phyloP scores from a whole-genome alignment of 805 yeast species.

The Brettanomyces sp. region DNA sequence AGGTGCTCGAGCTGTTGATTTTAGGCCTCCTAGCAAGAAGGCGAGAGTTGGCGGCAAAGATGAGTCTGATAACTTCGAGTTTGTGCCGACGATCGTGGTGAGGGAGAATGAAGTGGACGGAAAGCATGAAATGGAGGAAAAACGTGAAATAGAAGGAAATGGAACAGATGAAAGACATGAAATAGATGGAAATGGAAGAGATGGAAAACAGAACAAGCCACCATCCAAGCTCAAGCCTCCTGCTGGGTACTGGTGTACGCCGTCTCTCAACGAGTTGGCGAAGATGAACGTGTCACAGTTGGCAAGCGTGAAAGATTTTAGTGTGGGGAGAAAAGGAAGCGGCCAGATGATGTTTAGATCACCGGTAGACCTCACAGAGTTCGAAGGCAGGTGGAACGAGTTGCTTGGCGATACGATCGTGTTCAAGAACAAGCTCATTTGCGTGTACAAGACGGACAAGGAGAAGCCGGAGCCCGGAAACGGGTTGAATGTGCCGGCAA shows the following conservation, averaged over 20 bases:
- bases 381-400: slow-evolving; percentile 32
- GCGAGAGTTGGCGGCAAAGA: background rate
- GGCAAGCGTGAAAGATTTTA: slow-evolving; percentile 48
- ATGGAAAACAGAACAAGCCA: background rate
- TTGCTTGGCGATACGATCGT: slow-evolving; percentile 34
- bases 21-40: slow-evolving; percentile 2
- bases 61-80: background rate
- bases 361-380: slow-evolving; percentile 60
- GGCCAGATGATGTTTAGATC: slow-evolving; percentile 59
- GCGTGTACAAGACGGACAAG: slow-evolving; percentile 50
- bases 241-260: slow-evolving; percentile 64
- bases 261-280: slow-evolving; percentile 43
- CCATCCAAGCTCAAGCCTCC: background rate
- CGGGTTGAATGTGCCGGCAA: slow-evolving; percentile 73
- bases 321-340: slow-evolving; percentile 56
- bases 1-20: background rate
- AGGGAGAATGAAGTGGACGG: background rate
- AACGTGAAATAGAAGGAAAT: background rate
- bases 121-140: background rate
- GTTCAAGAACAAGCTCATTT: slow-evolving; percentile 43
- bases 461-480: slow-evolving; percentile 52
- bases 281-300: slow-evolving; percentile 37
- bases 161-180: background rate
- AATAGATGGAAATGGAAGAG: background rate
- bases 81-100: background rate